Conservation (phyloP, 768 basidiomycete species). For the Leccinum sublutescens region DNA sequence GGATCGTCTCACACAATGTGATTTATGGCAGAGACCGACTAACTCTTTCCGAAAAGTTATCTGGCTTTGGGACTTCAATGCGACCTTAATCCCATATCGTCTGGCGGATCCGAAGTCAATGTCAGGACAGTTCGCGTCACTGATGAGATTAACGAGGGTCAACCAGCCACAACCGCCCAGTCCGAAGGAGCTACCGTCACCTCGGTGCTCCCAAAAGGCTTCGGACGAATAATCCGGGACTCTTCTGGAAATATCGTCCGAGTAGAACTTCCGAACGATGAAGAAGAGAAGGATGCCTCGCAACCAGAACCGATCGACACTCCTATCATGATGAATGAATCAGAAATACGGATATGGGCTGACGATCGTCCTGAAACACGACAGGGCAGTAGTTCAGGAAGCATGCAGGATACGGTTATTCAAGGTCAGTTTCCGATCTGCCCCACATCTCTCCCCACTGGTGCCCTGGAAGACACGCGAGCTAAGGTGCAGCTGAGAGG, state of each 20-base stretch:
- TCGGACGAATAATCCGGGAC: conserved; percentile 82
- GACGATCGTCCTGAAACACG: conserved; percentile 1
- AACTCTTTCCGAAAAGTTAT: conserved; percentile 50
- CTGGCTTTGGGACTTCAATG: conserved; percentile 70
- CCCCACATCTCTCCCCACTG: not conserved
- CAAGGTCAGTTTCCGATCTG: conserved; percentile 35
- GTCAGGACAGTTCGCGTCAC: conserved; percentile 17
- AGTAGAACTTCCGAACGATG: conserved; percentile 60
- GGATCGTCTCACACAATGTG: not conserved
- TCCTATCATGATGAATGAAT: conserved; percentile 10
- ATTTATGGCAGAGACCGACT: not conserved
- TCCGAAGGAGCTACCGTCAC: conserved; percentile 20
- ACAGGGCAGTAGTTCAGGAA: not conserved
- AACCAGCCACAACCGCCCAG: not conserved
- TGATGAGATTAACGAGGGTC: not conserved
- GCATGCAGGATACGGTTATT: conserved; percentile 5
- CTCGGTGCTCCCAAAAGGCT: conserved; percentile 53
- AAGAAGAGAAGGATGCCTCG: conserved; percentile 31
- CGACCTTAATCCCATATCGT: conserved; percentile 61
- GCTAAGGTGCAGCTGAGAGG: not conserved
- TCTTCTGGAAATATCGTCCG: conserved; percentile 70
- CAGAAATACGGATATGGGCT: conserved; percentile 23
- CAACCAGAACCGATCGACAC: conserved; percentile 41
- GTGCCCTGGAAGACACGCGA: not conserved
- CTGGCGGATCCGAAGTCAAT: conserved; percentile 64